Base-by-base conservation (phyloP, 2,329 filamentous ascomycete species). In the Clarireedia homoeocarpa region DNA sequence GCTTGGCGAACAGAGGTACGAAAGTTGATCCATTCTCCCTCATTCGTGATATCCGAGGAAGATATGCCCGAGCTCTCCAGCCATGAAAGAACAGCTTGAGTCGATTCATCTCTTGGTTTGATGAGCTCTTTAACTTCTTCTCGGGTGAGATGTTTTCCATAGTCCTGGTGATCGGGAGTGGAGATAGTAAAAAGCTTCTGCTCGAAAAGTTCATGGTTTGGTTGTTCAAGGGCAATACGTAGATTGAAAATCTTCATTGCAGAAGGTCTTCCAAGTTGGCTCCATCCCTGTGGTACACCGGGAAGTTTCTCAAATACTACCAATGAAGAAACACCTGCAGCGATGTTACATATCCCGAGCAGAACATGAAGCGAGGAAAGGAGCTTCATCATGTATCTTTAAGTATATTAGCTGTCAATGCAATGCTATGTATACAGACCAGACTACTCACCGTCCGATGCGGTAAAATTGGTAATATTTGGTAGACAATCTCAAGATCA, bases 61-160 rank as follows among this genome's bases (percentile, higher is more conserved):
- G 66, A 62, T 39, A 84, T 73, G 48, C 75, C 79, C 64, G 79
- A 75, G 58, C 77, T 75, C 34, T 67, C 67, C 5, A 84, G 72
- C 80, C 79, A 83, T 47, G 77, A 74, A 48, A 78, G 74, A 17
- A 83, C 77, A 15, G 77, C 71, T 34, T 75, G 64, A 14, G 75
- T 67, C 0, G 79, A 77, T 62, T 81, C 72, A 3, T 78, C 72
- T 6, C 72, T 69, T 4, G 81, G 81, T 58, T 73, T 73, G 50
- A 83, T 70, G 23, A 83, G 71, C 53, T 76, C 71, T 40, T 78
- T 71, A 23, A 84, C 75, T 58, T 82, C 75, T 12, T 74, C 69
- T 2, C 71, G 70, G 48, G 71, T 76, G 55, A 83, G 70, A 63
- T 82, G 77, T 58, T 77, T 69, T 50, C 80, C 79, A 59, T 82